Evolutionary conservation across 192 early-diverging fungal genomes (phyloP).

Genomic region (Dissophora globulifera): DNA sequence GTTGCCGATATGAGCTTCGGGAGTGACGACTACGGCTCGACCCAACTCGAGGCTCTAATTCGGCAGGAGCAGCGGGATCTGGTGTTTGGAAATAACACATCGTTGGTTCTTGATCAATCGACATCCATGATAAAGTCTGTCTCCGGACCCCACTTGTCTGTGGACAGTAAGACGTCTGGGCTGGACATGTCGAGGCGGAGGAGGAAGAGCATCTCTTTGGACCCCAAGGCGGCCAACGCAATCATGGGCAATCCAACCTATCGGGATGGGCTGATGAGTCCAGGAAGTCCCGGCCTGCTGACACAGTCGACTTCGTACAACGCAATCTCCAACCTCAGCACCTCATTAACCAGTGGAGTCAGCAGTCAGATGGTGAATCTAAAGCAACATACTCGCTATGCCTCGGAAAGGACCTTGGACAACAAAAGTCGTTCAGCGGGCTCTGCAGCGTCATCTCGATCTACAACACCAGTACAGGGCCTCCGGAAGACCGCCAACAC

Average conservation of each 20-base stretch:
- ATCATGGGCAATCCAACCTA: conserved; percentile 24
- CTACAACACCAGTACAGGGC: conserved; percentile 40
- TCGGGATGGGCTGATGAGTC: conserved; percentile 17
- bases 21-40: conserved; percentile 3
- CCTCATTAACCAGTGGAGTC: not conserved
- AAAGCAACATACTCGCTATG: conserved; percentile 27
- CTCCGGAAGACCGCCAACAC: conserved; percentile 20
- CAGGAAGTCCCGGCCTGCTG: conserved; percentile 27
- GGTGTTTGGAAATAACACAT: conserved; percentile 24
- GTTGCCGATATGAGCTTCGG: conserved; percentile 21
- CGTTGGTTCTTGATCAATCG: conserved; percentile 17
- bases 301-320: conserved; percentile 31
- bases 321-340: conserved; percentile 26
- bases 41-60: conserved; percentile 5
- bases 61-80: conserved; percentile 30
- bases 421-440: conserved; percentile 1
- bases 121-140: conserved; percentile 19
- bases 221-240: conserved; percentile 45
- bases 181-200: conserved; percentile 29
- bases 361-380: not conserved
- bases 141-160: conserved; percentile 18
- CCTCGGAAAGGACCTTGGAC: conserved; percentile 33
- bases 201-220: conserved; percentile 50
- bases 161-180: not conserved
- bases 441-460: conserved; percentile 21